phyloP scores from a whole-genome alignment of 208 protist genomes.

The Acanthamoeba royreba region DNA sequence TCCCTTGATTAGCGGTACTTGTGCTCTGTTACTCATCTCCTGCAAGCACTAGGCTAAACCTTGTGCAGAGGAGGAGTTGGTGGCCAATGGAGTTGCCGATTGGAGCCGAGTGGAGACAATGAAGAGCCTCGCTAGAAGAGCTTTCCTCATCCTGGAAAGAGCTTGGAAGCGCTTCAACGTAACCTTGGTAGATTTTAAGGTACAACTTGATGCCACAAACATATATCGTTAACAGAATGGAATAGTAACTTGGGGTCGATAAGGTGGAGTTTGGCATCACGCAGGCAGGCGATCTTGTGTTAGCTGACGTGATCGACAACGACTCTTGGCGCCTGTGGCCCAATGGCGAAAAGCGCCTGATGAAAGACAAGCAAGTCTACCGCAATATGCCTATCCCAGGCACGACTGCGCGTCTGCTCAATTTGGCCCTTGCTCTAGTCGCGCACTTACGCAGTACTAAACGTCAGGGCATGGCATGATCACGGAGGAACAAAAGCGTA shows the following conservation, averaged over 20 bases:
- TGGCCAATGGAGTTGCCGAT: conserved; percentile 45
- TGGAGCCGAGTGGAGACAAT: background rate
- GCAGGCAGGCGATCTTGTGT: conserved; percentile 32
- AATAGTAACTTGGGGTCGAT: no score
- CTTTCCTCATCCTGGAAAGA: conserved; percentile 61
- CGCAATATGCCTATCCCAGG: conserved; percentile 12
- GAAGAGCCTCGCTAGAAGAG: conserved; percentile 42
- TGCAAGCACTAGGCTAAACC: no score
- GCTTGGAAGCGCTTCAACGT: conserved; percentile 59
- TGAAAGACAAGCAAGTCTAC: conserved; percentile 34
- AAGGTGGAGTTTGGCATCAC: conserved; percentile 64
- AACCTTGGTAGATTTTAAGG: conserved; percentile 61
- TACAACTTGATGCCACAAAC: no score
- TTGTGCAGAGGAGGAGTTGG: conserved; percentile 46
- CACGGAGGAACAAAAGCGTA: background rate
- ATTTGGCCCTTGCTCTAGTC: no score
- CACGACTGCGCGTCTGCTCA: no score
- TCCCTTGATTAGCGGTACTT: background rate
- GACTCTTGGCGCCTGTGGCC: conserved; percentile 66
- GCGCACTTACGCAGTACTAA: no score
- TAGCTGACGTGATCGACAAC: conserved; percentile 67
- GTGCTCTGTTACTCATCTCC: no score
- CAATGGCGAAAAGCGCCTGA: conserved; percentile 52
- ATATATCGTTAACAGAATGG: no score
- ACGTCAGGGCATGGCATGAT: no score